Evolutionary conservation across 768 basidiomycete species (phyloP), one percentile per base, ranked within the genome.

Genomic region (Suillus discolor): DNA sequence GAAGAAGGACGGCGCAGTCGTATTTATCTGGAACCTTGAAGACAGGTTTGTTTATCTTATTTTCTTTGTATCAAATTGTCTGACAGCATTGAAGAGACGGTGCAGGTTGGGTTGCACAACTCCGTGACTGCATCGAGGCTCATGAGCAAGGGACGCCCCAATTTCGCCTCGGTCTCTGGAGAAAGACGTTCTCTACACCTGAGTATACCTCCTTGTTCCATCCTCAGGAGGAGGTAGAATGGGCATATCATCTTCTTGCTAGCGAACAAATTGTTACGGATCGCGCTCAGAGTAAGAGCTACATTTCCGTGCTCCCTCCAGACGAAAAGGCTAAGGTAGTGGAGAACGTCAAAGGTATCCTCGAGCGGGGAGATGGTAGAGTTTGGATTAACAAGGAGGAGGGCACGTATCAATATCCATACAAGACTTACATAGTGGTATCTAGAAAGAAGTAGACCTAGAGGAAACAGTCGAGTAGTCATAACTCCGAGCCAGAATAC

Each of bases 21-120:
- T 83, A 6, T 82, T 93, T 64, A 87, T 96, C 57, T 98, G 96
- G 96, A 98, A 97, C 78, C 79, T 96, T 38, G 96, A 97, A 75
- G 89, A 94, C 76, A 81, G 90, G 89, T 89, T 65, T 55, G 78
- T 65, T 28, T 38, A 45, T 38, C 2, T 15, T 36, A 20, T 61
- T 38, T 34, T 62, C 31, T 25, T 15, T 23, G 6, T 20, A 25
- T 49, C 13, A 36, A 11, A 44, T 5, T 39, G 18, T 53, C 23
- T 65, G 23, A 68, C 60, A 47, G 12, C 16, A 12, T 20, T 25
- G 13, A 69, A 89, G 90, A 67, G 83, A 86, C 28, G 76, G 76
- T 2, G 89, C 89, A 25, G 72, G 73, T n/a, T 96, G 93, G 93
- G 90, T 94, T 53, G 88, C 84, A 1, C 80, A 88, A 68, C 63